These are phyloP conservation scores for Chaetomium strumarium DNA, from an alignment of 2,329 filamentous ascomycete species.

Conservation along the genomic window DNA sequence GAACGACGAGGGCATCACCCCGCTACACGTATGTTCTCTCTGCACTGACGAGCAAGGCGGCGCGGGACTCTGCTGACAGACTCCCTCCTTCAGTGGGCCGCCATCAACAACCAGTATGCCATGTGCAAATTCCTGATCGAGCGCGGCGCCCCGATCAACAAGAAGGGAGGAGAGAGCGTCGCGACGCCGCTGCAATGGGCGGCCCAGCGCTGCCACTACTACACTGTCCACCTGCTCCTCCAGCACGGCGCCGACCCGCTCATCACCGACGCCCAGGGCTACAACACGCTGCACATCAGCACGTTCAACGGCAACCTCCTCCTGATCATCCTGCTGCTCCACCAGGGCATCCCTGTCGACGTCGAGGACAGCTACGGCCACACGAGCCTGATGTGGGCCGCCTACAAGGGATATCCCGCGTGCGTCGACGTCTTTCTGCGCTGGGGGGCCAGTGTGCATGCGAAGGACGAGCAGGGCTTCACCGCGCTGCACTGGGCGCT, in stretches of 20 bases:
- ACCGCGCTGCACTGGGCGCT: conserved; percentile 95
- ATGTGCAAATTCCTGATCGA: conserved; percentile 94
- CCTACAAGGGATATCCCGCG: conserved; percentile 91
- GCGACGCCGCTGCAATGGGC: conserved; percentile 96
- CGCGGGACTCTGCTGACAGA: neutral
- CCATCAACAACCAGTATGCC: conserved; percentile 97
- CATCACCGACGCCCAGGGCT: conserved; percentile 88
- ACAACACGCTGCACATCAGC: conserved; percentile 94
- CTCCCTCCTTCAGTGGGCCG: conserved; percentile 68
- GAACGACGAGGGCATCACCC: conserved; percentile 91
- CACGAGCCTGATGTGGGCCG: conserved; percentile 96
- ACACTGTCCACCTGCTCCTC: conserved; percentile 87
- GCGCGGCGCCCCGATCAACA: conserved; percentile 82
- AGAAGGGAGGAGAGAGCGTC: conserved; percentile 89
- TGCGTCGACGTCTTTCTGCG: conserved; percentile 88
- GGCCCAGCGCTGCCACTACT: conserved; percentile 93
- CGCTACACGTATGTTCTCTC: conserved; percentile 70
- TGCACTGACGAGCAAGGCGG: neutral
- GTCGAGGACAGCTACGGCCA: conserved; percentile 85
- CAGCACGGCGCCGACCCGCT: conserved; percentile 89
- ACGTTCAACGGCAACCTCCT: conserved; percentile 96
- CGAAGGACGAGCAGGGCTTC: conserved; percentile 85
- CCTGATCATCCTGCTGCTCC: conserved; percentile 79
- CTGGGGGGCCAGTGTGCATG: conserved; percentile 93
- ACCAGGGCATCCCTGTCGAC: conserved; percentile 93